phyloP scores from a whole-genome alignment of 1,284 basidiomycete species.

The Marasmius tenuissimus region DNA sequence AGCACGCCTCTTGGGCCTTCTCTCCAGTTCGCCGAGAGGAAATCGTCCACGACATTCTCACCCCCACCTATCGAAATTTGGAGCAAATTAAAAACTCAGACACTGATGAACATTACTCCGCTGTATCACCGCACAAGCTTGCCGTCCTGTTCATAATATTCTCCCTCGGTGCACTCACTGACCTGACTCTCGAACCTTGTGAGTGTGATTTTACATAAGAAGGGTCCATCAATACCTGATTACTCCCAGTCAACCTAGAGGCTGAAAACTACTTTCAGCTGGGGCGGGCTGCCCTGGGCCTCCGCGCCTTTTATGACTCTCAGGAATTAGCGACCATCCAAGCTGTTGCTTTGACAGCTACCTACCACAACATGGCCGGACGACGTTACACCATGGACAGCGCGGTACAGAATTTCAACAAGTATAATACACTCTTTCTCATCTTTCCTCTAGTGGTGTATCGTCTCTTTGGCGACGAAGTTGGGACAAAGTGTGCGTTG shows the following conservation, averaged over 20 bases:
- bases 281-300: conserved; percentile 52
- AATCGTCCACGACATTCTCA: conserved; percentile 61
- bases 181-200: conserved; percentile 61
- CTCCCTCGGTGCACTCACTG: conserved; percentile 59
- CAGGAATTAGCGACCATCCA: conserved; percentile 63
- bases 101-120: conserved; percentile 20
- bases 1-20: conserved; percentile 62
- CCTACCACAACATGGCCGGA: conserved; percentile 55
- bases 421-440: neutral
- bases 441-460: conserved; percentile 37
- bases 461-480: conserved; percentile 51
- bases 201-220: conserved; percentile 16
- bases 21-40: conserved; percentile 64
- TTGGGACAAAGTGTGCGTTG: conserved; percentile 55
- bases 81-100: conserved; percentile 39
- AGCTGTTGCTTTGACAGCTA: conserved; percentile 53
- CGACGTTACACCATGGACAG: conserved; percentile 52
- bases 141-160: conserved; percentile 60
- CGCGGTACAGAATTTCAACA: conserved; percentile 27
- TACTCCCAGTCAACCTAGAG: conserved; percentile 45
- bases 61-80: conserved; percentile 55
- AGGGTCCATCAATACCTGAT: neutral
- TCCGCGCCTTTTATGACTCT: conserved; percentile 63
- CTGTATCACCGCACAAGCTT: conserved; percentile 51
- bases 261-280: conserved; percentile 62